Percentiles rank a stretch among this genome's conserved stretches.
phyloP scores from a whole-genome alignment of 805 yeast genomes.

The Saccharomycopsis sp. region DNA sequence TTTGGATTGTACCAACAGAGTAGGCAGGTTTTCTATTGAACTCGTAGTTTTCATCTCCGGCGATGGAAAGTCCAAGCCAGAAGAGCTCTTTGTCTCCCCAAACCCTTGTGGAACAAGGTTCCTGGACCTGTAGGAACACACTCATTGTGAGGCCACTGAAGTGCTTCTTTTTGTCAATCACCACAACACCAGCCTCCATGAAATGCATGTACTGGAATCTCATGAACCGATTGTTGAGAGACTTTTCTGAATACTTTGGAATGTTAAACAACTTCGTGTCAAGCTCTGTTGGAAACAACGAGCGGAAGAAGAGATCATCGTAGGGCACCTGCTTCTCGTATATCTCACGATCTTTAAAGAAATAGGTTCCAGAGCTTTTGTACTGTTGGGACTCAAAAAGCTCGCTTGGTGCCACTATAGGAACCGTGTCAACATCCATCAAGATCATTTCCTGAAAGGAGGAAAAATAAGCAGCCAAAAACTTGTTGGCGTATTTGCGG shows the following conservation, averaged over 20 bases:
- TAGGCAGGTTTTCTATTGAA: slow-evolving; percentile 50
- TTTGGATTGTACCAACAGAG: slow-evolving; percentile 39
- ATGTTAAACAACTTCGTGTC: slow-evolving; percentile 35
- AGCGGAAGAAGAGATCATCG: slow-evolving; percentile 34
- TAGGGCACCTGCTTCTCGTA: slow-evolving; percentile 24
- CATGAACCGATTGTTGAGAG: slow-evolving; percentile 37
- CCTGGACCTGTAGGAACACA: slow-evolving; percentile 33
- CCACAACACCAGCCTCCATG: slow-evolving; percentile 45
- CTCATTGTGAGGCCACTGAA: slow-evolving; percentile 42
- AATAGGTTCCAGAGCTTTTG: slow-evolving; percentile 31
- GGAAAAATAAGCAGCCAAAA: slow-evolving; percentile 41
- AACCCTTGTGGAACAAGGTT: slow-evolving; percentile 36
- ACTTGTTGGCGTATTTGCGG: slow-evolving; percentile 38
- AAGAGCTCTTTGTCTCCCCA: slow-evolving; percentile 73
- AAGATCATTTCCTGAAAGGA: slow-evolving; percentile 44
- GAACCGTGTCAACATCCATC: slow-evolving; percentile 46
- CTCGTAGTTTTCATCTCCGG: slow-evolving; percentile 48
- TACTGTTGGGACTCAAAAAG: slow-evolving; percentile 31
- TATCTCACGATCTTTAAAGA: slow-evolving; percentile 42
- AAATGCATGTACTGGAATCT: slow-evolving; percentile 35
- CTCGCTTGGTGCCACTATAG: slow-evolving; percentile 34
- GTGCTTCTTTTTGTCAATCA: slow-evolving; percentile 34
- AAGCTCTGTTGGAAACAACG: slow-evolving; percentile 36
- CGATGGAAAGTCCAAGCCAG: slow-evolving; percentile 56
- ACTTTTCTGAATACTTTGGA: slow-evolving; percentile 30